Conservation (phyloP, 2,329 filamentous ascomycete genomes). For the Trichoderma sp. region DNA sequence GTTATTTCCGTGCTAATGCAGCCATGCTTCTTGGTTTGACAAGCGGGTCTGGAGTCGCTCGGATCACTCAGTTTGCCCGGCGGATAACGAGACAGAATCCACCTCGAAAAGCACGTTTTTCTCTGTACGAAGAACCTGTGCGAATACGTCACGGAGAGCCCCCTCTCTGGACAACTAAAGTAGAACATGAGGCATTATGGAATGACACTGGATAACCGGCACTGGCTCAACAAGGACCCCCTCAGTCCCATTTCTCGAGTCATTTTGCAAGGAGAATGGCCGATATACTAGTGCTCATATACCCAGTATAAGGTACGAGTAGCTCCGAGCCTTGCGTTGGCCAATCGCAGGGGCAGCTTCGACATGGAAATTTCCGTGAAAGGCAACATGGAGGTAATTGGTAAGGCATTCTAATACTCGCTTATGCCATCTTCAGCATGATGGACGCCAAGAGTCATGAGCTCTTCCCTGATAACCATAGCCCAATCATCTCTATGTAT, state of each 20-base stretch:
- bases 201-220: neutral
- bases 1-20: neutral
- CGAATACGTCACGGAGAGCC: neutral
- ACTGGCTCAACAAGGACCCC: neutral
- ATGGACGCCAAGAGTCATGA: neutral
- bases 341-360: neutral
- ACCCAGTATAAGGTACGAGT: no score
- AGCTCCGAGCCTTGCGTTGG: neutral
- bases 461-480: neutral
- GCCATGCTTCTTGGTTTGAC: neutral
- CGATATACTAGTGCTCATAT: neutral
- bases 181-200: neutral
- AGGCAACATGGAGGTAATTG: neutral
- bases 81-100: neutral
- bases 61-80: slow-evolving; percentile 4
- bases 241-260: slow-evolving; percentile 1
- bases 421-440: neutral
- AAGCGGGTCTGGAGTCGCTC: neutral
- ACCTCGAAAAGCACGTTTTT: neutral
- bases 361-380: neutral
- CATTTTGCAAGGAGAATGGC: neutral
- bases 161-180: neutral
- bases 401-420: no score
- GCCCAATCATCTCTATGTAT: neutral
- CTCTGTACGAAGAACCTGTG: neutral